Percentiles rank a stretch among this genome's conserved stretches.
phyloP scores from a whole-genome alignment of 768 basidiomycete genomes.

The Cystoderma amianthinum region DNA sequence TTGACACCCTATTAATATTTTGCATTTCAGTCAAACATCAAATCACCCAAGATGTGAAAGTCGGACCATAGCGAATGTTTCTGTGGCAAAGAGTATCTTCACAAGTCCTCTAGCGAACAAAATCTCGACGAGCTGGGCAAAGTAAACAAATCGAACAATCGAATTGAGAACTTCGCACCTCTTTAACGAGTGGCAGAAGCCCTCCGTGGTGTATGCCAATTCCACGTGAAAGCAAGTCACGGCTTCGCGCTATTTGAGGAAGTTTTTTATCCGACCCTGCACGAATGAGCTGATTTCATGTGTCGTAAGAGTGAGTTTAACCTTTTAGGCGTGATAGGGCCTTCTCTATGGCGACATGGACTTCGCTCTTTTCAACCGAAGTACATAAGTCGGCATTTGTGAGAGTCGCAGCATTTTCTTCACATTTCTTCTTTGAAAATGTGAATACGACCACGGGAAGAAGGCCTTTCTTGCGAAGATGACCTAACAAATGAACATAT shows the following conservation, averaged over 20 bases:
- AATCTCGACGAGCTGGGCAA: constrained; percentile 81
- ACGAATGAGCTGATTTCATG: constrained; percentile 3
- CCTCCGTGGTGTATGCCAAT: constrained; percentile 99
- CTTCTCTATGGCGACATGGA: constrained; percentile 90
- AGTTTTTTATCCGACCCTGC: constrained; percentile 86
- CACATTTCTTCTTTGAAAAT: constrained; percentile 93
- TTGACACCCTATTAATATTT: constrained; percentile 99
- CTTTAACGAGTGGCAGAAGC: constrained; percentile 93
- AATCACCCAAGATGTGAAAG: background rate
- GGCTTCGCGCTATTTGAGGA: constrained; percentile 89
- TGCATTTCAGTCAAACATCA: too few relatives aligned
- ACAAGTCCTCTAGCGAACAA: constrained; percentile 93
- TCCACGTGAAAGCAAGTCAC: constrained; percentile 83
- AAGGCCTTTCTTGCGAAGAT: constrained; percentile 78
- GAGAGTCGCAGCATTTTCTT: constrained; percentile 90
- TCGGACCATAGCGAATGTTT: constrained; percentile 96
- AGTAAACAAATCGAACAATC: too few relatives aligned
- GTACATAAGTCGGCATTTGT: constrained; percentile 85
- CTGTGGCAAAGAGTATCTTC: constrained; percentile 95
- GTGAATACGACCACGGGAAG: constrained; percentile 96
- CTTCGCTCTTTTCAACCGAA: constrained; percentile 92
- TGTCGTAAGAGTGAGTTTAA: constrained; percentile 17
- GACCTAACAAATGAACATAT: constrained; percentile 86
- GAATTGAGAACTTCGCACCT: constrained; percentile 49
- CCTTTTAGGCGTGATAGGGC: constrained; percentile 90